Percentiles rank a stretch among this genome's conserved stretches.
phyloP scores from a whole-genome alignment of 345 rosid species.

The Aquilaria sinensis region DNA sequence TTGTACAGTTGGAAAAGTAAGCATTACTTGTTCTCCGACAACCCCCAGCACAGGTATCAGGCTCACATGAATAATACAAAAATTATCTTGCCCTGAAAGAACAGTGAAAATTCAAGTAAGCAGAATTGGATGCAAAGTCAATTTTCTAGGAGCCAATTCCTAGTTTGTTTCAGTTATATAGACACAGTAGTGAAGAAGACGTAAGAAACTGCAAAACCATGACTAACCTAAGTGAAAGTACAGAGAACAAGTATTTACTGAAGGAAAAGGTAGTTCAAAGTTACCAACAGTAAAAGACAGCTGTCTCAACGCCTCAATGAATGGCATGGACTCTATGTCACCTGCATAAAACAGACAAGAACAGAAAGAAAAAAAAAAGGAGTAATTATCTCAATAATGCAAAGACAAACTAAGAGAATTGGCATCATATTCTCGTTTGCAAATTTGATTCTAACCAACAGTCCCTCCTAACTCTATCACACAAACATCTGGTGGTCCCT shows the following conservation, averaged over 20 bases:
- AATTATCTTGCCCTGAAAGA: slow-evolving; percentile 72
- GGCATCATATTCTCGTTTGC: background rate
- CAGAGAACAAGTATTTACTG: background rate
- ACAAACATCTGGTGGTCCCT: slow-evolving; percentile 88
- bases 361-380: background rate
- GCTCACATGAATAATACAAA: slow-evolving; percentile 97
- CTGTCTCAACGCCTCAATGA: slow-evolving; percentile 94
- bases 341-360: slow-evolving; percentile 33
- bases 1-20: background rate
- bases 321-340: slow-evolving; percentile 97
- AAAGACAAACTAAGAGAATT: slow-evolving; percentile 8
- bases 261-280: slow-evolving; percentile 7
- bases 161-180: background rate
- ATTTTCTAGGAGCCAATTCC: background rate
- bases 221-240: background rate
- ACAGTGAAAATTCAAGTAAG: slow-evolving; percentile 19
- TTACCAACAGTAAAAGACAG: slow-evolving; percentile 91
- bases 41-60: slow-evolving; percentile 89
- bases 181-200: too few relatives aligned
- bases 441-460: slow-evolving; percentile 58
- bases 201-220: background rate
- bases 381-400: slow-evolving; percentile 8
- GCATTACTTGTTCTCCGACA: slow-evolving; percentile 92
- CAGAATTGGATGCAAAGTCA: background rate
- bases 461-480: slow-evolving; percentile 99